These are phyloP conservation scores for Globisporangium paddicum DNA, from an alignment of 352 stramenopile genomes.

Conservation along the genomic window DNA sequence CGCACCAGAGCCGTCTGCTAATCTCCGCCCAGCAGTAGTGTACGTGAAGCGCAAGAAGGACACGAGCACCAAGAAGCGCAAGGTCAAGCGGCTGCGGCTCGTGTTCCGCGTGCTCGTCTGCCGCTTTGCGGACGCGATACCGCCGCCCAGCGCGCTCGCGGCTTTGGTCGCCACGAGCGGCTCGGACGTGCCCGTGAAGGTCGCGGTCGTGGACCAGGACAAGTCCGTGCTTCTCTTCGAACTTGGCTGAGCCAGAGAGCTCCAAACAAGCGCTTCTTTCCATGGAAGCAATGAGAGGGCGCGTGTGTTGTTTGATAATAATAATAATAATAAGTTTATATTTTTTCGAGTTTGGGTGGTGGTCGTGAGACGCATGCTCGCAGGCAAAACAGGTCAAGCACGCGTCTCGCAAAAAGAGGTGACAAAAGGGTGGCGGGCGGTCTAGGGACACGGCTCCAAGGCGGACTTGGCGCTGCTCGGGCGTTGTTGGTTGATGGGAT, in stretches of 20 bases:
- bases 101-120: conserved; percentile 56
- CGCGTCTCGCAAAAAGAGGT: conserved; percentile 8
- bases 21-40: background rate
- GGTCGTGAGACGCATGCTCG: background rate
- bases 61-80: conserved; percentile 27
- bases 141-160: conserved; percentile 19
- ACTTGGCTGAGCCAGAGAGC: conserved; percentile 20
- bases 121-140: conserved; percentile 35
- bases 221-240: conserved; percentile 63
- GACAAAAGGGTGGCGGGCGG: conserved; percentile 5
- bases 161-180: conserved; percentile 1
- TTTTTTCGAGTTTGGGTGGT: conserved; percentile 13
- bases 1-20: background rate
- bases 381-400: conserved; percentile 15
- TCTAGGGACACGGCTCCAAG: conserved; percentile 3
- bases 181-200: conserved; percentile 39
- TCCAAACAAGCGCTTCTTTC: conserved; percentile 6
- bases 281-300: background rate
- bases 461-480: background rate
- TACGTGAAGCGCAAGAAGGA: conserved; percentile 8
- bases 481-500: background rate
- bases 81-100: conserved; percentile 38
- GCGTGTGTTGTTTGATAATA: conserved; percentile 4
- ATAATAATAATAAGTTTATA: conserved; percentile 30
- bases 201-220: conserved; percentile 56